Evolutionary conservation across 2,329 filamentous ascomycete genomes (phyloP).

Genomic region (Bipolaris gigantea): DNA sequence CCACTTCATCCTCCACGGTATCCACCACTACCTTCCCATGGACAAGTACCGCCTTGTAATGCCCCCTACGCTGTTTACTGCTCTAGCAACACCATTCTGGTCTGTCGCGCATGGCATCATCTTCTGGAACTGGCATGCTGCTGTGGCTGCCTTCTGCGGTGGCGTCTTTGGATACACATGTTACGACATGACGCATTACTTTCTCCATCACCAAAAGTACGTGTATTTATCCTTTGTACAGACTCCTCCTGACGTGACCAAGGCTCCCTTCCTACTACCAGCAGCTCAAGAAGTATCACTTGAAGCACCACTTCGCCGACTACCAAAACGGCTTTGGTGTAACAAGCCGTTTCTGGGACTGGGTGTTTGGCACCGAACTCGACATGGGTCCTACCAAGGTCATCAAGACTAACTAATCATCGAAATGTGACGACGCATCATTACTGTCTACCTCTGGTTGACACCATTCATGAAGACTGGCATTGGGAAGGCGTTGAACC

Average conservation of each 20-base stretch:
- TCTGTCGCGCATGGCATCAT: slow-evolving; percentile 83
- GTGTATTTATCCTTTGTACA: slow-evolving; percentile 30
- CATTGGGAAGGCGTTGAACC: slow-evolving; percentile 14
- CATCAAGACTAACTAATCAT: slow-evolving; percentile 45
- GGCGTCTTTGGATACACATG: slow-evolving; percentile 94
- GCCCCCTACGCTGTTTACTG: slow-evolving; percentile 85
- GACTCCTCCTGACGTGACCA: slow-evolving; percentile 11
- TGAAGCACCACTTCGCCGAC: slow-evolving; percentile 96
- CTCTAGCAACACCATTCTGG: slow-evolving; percentile 88
- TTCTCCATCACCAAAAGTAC: slow-evolving; percentile 89
- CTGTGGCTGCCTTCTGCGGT: slow-evolving; percentile 77
- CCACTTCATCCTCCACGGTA: slow-evolving; percentile 93
- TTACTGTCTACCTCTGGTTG: slow-evolving; percentile 3
- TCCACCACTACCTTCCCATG: slow-evolving; percentile 99
- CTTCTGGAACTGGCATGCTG: slow-evolving; percentile 81
- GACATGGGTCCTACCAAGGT: slow-evolving; percentile 54
- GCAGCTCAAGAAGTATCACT: slow-evolving; percentile 93
- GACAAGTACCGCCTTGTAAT: slow-evolving; percentile 96
- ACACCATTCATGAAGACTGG: slow-evolving; percentile 5
- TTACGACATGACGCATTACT: slow-evolving; percentile 98
- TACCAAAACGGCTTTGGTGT: slow-evolving; percentile 98
- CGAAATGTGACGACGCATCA: neutral
- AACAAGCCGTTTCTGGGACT: slow-evolving; percentile 95
- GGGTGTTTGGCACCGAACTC: slow-evolving; percentile 86
- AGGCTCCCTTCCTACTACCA: slow-evolving; percentile 86